Conservation (phyloP, 2,329 filamentous ascomycete genomes). For the Claviceps pazoutovae region DNA sequence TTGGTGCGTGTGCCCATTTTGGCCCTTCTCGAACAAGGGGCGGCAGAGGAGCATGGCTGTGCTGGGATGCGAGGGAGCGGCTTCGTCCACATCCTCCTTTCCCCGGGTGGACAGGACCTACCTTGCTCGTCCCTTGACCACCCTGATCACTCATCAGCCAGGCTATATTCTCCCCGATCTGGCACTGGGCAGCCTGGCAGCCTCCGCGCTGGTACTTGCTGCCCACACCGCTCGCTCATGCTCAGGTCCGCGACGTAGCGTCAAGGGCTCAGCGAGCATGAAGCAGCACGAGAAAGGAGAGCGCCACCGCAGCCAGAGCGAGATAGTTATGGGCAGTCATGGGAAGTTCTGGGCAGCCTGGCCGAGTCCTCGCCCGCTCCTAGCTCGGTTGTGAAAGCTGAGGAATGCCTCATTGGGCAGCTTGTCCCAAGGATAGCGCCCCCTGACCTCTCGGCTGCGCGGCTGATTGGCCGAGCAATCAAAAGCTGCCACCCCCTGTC, state of each 20-base stretch:
- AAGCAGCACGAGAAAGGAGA: slow-evolving; percentile 1
- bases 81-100: neutral
- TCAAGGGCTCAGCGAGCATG: slow-evolving; percentile 1
- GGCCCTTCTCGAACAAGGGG: slow-evolving; percentile 3
- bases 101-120: neutral
- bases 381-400: slow-evolving; percentile 31
- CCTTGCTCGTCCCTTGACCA: neutral
- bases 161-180: neutral
- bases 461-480: slow-evolving; percentile 40
- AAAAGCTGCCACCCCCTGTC: slow-evolving; percentile 31
- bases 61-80: slow-evolving; percentile 4
- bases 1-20: neutral
- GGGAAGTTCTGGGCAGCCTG: slow-evolving; percentile 17
- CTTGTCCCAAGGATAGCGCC: slow-evolving; percentile 20
- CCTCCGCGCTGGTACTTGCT: neutral
- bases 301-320: neutral
- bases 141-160: neutral
- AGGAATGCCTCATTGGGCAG: slow-evolving; percentile 37
- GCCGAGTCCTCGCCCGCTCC: slow-evolving; percentile 25
- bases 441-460: slow-evolving; percentile 22
- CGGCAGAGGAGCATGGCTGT: slow-evolving; percentile 6
- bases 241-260: neutral
- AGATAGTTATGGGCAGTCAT: slow-evolving; percentile 1
- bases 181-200: neutral
- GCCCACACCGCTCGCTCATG: slow-evolving; percentile 22